Percentiles rank a stretch among this genome's conserved stretches.
Conservation (phyloP, 306 rosid species). For the Ormosia emarginata region DNA sequence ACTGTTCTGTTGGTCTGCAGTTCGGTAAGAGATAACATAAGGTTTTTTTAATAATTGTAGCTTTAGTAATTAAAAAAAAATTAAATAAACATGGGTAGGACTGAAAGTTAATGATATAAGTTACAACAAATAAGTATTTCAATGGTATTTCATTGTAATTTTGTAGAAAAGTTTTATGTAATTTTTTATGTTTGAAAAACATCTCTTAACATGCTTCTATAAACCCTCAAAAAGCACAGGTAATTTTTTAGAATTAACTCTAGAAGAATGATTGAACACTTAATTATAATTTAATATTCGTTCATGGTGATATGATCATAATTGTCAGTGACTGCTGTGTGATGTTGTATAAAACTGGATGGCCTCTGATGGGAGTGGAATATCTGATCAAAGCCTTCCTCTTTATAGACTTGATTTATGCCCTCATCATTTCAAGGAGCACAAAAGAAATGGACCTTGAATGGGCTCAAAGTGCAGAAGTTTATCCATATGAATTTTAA, state of each 20-base stretch:
- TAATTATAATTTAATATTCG: not conserved
- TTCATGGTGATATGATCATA: not conserved
- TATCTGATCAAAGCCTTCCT: not conserved
- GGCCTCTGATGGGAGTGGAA: not conserved
- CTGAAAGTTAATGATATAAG: not conserved
- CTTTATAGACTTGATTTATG: not conserved
- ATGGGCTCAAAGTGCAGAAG: not conserved
- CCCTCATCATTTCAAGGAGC: not conserved
- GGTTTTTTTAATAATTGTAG: not conserved
- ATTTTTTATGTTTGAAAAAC: not conserved
- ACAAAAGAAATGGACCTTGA: not conserved
- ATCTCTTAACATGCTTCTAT: too few species aligned
- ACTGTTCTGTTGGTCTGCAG: slow-evolving; percentile 5
- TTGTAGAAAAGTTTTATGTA: not conserved
- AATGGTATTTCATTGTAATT: not conserved
- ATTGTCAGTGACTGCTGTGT: not conserved
- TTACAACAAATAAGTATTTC: not conserved
- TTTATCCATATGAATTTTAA: not conserved
- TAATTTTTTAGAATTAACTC: too few species aligned
- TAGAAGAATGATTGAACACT: too few species aligned
- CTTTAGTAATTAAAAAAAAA: not conserved
- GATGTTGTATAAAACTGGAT: not conserved
- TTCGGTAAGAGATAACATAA: not conserved
- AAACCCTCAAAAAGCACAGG: too few species aligned
- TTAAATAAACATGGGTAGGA: not conserved